Base-by-base conservation (phyloP, 1,139 yeast genomes). In the Yamadazyma dushanensis region DNA sequence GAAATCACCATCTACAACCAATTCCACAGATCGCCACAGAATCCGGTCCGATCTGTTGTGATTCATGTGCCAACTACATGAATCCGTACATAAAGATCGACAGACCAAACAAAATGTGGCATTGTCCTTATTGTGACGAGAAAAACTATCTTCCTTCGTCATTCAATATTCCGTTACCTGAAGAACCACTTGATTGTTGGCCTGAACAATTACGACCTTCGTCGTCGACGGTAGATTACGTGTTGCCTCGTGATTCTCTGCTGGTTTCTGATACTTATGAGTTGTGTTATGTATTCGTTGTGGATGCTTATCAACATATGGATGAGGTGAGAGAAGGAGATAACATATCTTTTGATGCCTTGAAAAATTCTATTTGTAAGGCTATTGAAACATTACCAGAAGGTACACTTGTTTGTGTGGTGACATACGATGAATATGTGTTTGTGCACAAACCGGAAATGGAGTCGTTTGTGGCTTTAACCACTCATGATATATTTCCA, bases 41-140 rank as follows among this genome's bases (percentile, higher is more conserved):
- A 16, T 29, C 38, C 2, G 13, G 13, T 15, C 57, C 68, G 0
- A 25, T 55, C 0, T 25, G 37, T 29, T 66, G 73, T 38, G 41
- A 47, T 9, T 35, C 47, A n/a, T 67, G 73, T 44, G 51, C 50
- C 8, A 50, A 48, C 33, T 50, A 46, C 34, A 51, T 66, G 32
- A 66, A 61, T 40, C 65, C 64, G 1, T 53, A 44, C 38, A 50
- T 58, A 20, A 57, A 56, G 37, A 31, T 66, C 10, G 72, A 66
- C 38, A 41, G 63, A 3, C 43, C 32, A 4, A 63, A 58, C 36
- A 41, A 43, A n/a, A 57, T 56, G 60, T 68, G 74, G 73, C 54
- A 62, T 61, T 69, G 75, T 42, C 70, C 69, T 0, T 56, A 63
- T 31, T 69, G 75, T 42, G 51, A 49, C 8, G 54, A 54, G 22